Conservation (phyloP, 441 rosid genomes). For the Euphorbia corollata region DNA sequence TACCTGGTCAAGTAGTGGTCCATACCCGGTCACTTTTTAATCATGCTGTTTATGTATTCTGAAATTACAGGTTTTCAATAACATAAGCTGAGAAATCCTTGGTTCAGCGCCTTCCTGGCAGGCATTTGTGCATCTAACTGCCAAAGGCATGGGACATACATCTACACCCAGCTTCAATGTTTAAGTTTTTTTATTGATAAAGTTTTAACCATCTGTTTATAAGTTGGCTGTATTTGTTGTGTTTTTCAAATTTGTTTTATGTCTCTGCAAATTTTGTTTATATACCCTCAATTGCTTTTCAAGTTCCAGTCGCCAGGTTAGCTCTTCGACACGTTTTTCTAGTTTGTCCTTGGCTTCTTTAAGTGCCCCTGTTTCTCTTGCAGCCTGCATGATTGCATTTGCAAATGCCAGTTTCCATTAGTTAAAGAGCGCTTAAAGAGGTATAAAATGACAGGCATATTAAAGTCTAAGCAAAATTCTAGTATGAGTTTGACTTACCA, state of each 20-base stretch:
- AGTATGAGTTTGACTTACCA: conserved; percentile 32
- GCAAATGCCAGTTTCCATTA: conserved; percentile 4
- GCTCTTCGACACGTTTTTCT: conserved; percentile 72
- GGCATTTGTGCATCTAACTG: background rate
- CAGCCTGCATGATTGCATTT: conserved; percentile 43
- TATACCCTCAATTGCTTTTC: conserved; percentile 62
- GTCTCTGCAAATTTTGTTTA: background rate
- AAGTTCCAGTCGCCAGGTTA: conserved; percentile 58
- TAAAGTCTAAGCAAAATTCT: conserved; percentile 11
- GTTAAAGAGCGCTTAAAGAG: background rate
- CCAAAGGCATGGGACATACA: background rate
- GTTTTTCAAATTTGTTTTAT: background rate
- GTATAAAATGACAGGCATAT: background rate
- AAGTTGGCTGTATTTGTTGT: background rate
- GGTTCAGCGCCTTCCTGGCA: too few relatives aligned
- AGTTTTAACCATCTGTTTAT: background rate
- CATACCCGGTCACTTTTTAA: background rate
- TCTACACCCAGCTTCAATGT: background rate
- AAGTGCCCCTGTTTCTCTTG: conserved; percentile 76
- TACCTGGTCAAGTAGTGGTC: background rate
- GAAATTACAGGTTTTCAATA: background rate
- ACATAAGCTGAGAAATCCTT: too few relatives aligned
- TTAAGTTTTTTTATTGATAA: background rate
- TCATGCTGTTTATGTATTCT: conserved; percentile 3
- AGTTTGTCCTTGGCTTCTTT: conserved; percentile 76